Evolutionary conservation across 164 flowering plant species (phyloP), one percentile per base, ranked within the genome.

Genomic region (Stephania japonica): DNA sequence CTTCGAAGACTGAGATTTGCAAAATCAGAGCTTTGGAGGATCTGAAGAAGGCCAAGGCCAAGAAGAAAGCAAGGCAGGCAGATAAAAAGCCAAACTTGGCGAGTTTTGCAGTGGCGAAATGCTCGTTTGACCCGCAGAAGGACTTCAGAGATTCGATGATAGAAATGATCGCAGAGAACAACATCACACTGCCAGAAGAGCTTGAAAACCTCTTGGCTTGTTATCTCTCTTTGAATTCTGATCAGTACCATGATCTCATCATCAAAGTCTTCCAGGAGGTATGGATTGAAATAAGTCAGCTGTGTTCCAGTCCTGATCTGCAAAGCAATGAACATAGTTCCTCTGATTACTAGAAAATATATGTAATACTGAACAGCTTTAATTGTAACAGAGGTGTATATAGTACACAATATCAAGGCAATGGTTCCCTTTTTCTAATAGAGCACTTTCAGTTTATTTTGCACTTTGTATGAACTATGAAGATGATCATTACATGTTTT

Each of bases 131-230:
- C 65, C 97, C 97, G 3, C 83, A 83, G 66, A 73, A 84, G 78
- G 98, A 94, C 72, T 94, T 94, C 80, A 82, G 85, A 73, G 92
- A 89, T 32, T 94, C 98, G 32, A 94, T 94, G 98, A 70, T 87
- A 59, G 98, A 94, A 82, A 94, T 94, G 98, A 92, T 94, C 65
- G 38, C 67, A 24, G 93, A 87, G 80, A 85, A 84, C 65, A 67
- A 76, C 59, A 89, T 92, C 42, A 77, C 75, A 43, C 71, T 32
- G 59, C 81, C 90, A 7, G 88, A 89, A 63, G 92, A 92, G 74
- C 87, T 94, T 1, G 93, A 94, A 78, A 89, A 87, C 27, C 93
- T 94, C 73, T 80, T 94, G 80, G 92, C 92, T 59, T 90, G 91
- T 69, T 94, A 92, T 79, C 86, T 94, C 68, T 83, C 89, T 2